Percentiles rank a stretch among this genome's conserved stretches.
Conservation (phyloP, 2,329 filamentous ascomycete genomes). For the Hypoxylon sp. region DNA sequence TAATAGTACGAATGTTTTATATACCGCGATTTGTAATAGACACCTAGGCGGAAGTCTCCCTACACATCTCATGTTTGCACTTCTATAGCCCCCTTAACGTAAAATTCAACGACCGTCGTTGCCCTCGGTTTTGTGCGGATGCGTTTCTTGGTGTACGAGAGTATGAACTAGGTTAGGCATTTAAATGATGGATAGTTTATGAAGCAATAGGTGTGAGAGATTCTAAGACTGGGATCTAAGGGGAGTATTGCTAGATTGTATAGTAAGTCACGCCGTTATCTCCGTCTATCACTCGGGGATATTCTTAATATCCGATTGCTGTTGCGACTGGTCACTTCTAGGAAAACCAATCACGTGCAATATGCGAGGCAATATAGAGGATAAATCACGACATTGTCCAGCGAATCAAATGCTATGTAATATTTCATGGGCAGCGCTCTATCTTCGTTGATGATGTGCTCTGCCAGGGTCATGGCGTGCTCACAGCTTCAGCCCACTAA, state of each 20-base stretch:
- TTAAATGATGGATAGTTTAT: background rate
- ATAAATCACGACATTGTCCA: background rate
- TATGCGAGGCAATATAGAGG: background rate
- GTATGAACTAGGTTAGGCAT: background rate
- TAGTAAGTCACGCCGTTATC: background rate
- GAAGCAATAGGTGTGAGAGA: background rate
- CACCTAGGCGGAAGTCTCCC: background rate
- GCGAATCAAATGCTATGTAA: constrained; percentile 7
- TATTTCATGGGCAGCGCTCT: background rate
- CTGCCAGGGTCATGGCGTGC: constrained; percentile 34
- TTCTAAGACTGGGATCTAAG: background rate
- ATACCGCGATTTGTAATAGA: background rate
- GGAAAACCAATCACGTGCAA: background rate
- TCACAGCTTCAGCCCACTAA: constrained; percentile 17
- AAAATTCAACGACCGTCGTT: no score
- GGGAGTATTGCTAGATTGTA: background rate
- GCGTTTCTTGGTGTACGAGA: background rate
- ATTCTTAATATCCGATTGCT: background rate
- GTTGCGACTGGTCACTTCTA: background rate
- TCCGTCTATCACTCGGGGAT: background rate
- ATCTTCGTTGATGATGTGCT: constrained; percentile 26
- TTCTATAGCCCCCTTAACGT: no score
- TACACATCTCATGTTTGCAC: no score
- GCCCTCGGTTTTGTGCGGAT: background rate
- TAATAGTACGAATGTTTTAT: background rate